A percentile compares a stretch with the other conserved stretches of the same genome.
Conservation (phyloP, 768 basidiomycete genomes). For the Leccinellum albellum region DNA sequence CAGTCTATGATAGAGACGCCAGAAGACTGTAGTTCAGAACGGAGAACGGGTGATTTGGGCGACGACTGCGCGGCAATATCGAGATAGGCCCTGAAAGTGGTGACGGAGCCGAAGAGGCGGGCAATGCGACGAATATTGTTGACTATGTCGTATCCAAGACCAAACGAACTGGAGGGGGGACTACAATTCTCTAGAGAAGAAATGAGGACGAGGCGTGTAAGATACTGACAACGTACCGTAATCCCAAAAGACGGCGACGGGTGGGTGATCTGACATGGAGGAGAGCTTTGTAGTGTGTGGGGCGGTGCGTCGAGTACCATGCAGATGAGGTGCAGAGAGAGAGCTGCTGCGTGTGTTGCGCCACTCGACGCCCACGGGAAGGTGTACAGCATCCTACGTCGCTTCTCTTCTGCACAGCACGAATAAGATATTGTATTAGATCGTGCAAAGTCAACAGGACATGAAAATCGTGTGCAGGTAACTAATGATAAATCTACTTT, state of each 20-base stretch:
- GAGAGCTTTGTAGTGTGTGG: conserved; percentile 23
- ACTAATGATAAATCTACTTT: conserved; percentile 47
- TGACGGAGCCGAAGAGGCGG: conserved; percentile 44
- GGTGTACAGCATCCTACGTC: conserved; percentile 11
- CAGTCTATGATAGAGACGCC: conserved; percentile 41
- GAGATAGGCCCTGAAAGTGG: conserved; percentile 52
- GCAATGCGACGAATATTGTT: conserved; percentile 44
- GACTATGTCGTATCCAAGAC: conserved; percentile 40
- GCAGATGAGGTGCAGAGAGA: conserved; percentile 2
- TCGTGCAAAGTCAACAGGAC: background rate
- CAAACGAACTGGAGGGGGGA: conserved; percentile 28
- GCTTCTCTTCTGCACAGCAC: background rate
- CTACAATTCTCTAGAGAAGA: conserved; percentile 27
- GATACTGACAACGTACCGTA: conserved; percentile 24
- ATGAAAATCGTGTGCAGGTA: conserved; percentile 7
- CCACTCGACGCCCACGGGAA: conserved; percentile 17
- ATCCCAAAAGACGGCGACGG: conserved; percentile 44
- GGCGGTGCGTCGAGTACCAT: conserved; percentile 6
- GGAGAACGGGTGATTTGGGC: conserved; percentile 30
- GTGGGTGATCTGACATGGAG: conserved; percentile 33
- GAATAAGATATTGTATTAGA: background rate
- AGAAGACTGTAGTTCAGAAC: conserved; percentile 43
- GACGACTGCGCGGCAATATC: conserved; percentile 40
- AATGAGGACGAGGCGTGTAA: background rate
- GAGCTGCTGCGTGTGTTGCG: background rate